phyloP scores from a whole-genome alignment of 2,329 filamentous ascomycete species.

The Alternaria sp. region DNA sequence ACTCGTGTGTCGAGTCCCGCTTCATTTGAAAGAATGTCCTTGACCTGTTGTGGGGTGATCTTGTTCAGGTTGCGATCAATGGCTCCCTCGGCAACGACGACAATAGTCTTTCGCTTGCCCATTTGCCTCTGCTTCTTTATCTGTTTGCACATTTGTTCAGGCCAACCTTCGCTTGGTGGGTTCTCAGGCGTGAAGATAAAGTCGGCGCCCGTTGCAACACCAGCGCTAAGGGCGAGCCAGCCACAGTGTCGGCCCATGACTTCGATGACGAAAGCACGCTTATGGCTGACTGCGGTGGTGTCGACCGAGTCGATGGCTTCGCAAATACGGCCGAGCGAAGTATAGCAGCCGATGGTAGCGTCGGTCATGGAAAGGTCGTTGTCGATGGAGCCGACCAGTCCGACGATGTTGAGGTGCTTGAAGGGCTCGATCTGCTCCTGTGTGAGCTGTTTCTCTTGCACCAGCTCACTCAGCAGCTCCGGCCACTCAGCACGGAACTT shows the following conservation, averaged over 20 bases:
- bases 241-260: slow-evolving; percentile 99
- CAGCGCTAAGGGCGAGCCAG: slow-evolving; percentile 95
- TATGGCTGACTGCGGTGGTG: slow-evolving; percentile 92
- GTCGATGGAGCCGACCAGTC: slow-evolving; percentile 95
- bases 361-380: slow-evolving; percentile 98
- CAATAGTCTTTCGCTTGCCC: slow-evolving; percentile 97
- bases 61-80: slow-evolving; percentile 74
- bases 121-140: slow-evolving; percentile 75
- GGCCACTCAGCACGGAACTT: slow-evolving; percentile 94
- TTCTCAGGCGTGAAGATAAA: slow-evolving; percentile 98
- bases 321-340: slow-evolving; percentile 89
- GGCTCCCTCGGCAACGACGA: slow-evolving; percentile 96
- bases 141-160: slow-evolving; percentile 55
- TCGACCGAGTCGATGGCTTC: slow-evolving; percentile 97
- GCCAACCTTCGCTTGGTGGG: slow-evolving; percentile 86
- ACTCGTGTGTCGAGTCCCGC: slow-evolving; percentile 90
- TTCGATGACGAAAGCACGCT: slow-evolving; percentile 91
- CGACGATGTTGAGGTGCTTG: slow-evolving; percentile 92
- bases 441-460: slow-evolving; percentile 75
- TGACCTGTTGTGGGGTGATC: slow-evolving; percentile 82
- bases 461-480: slow-evolving; percentile 82
- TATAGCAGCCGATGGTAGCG: slow-evolving; percentile 96
- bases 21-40: slow-evolving; percentile 82
- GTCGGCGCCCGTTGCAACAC: slow-evolving; percentile 92
- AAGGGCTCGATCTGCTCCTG: slow-evolving; percentile 76